phyloP scores from a whole-genome alignment of 345 rosid genomes.

The Brassica incana region DNA sequence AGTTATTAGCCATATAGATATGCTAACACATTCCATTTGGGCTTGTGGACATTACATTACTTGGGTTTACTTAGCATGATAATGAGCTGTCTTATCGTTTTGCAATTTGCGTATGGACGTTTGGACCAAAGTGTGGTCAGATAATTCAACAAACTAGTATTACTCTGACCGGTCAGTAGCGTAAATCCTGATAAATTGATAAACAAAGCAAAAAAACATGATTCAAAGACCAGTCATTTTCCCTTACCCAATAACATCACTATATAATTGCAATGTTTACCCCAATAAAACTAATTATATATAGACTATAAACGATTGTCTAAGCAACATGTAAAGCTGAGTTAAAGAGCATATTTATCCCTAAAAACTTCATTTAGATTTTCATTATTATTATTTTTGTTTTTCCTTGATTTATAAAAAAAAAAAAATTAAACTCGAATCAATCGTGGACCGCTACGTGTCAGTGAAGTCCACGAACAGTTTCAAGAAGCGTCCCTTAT shows the following conservation, averaged over 20 bases:
- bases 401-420: too few species aligned
- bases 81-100: neutral
- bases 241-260: slow-evolving; percentile 25
- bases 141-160: neutral
- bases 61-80: neutral
- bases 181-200: slow-evolving; percentile 13
- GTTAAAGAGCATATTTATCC: neutral
- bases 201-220: neutral
- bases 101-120: neutral
- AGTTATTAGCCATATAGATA: neutral
- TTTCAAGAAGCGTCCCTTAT: too few species aligned
- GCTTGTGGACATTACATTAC: neutral
- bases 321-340: slow-evolving; percentile 36
- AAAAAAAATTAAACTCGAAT: too few species aligned
- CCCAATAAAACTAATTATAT: neutral
- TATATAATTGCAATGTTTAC: neutral
- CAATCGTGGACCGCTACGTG: too few species aligned
- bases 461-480: too few species aligned
- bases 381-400: too few species aligned
- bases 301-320: slow-evolving; percentile 2
- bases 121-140: neutral
- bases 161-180: slow-evolving; percentile 21
- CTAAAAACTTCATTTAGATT: too few species aligned
- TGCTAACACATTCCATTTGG: neutral
- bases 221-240: slow-evolving; percentile 28